Conservation (phyloP, 768 basidiomycete genomes). For the Suillus variegatus region DNA sequence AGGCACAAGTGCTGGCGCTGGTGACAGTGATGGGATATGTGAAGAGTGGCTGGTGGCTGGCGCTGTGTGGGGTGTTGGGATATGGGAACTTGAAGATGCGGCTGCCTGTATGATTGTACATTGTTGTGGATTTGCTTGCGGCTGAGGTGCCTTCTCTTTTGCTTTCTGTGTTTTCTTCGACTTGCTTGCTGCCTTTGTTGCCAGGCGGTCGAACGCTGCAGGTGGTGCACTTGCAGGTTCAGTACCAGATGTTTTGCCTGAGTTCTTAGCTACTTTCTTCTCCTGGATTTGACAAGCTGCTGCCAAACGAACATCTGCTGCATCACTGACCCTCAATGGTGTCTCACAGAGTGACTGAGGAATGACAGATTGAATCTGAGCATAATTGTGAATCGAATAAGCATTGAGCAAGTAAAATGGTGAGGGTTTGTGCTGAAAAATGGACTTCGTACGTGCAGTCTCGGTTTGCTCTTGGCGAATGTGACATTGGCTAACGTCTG, state of each 20-base stretch:
- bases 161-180: too few species aligned
- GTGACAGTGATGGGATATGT: background rate
- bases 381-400: conserved; percentile 3
- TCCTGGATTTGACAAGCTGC: background rate
- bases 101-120: background rate
- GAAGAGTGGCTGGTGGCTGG: too few species aligned
- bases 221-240: background rate
- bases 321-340: background rate
- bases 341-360: background rate
- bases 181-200: too few species aligned
- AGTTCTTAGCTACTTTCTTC: background rate
- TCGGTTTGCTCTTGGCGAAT: background rate
- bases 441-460: background rate
- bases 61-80: background rate
- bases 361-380: conserved; percentile 8
- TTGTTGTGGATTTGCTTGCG: background rate
- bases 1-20: background rate
- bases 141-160: too few species aligned
- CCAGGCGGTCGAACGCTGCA: too few species aligned
- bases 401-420: background rate
- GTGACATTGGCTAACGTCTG: background rate
- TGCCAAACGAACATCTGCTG: background rate
- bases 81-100: background rate
- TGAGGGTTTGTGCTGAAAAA: conserved; percentile 1
- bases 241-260: background rate